A percentile compares a stretch with the other conserved stretches of the same genome.
phyloP scores from a whole-genome alignment of 371 early-diverging fungal species.

The Mortierella polycephala region DNA sequence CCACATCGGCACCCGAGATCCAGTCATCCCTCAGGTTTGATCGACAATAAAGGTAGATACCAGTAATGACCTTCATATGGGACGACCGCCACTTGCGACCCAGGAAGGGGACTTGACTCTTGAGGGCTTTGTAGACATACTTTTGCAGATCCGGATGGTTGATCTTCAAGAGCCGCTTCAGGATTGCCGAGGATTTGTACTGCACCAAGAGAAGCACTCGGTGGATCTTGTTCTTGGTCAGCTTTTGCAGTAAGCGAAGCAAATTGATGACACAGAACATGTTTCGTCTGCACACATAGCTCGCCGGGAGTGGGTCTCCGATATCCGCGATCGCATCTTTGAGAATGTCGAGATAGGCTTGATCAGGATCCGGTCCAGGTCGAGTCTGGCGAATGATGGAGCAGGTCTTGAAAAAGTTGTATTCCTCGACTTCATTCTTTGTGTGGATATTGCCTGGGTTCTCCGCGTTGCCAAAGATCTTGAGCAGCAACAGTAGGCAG shows the following conservation, averaged over 20 bases:
- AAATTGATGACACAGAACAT: constrained; percentile 82
- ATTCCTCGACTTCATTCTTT: constrained; percentile 70
- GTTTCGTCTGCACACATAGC: constrained; percentile 63
- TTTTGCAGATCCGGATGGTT: constrained; percentile 73
- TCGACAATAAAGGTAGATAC: constrained; percentile 76
- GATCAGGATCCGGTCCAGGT: constrained; percentile 13
- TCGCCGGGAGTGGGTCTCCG: constrained; percentile 47
- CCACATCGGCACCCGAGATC: constrained; percentile 74
- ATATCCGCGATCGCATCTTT: constrained; percentile 21
- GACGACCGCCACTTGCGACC: constrained; percentile 87
- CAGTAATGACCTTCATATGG: constrained; percentile 86
- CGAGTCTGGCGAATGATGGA: constrained; percentile 22
- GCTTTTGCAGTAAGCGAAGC: constrained; percentile 81
- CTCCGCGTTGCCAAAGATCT: constrained; percentile 84
- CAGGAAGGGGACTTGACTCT: constrained; percentile 81
- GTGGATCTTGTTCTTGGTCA: constrained; percentile 82
- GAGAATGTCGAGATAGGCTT: constrained; percentile 19
- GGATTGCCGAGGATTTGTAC: constrained; percentile 84
- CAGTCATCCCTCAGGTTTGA: constrained; percentile 80
- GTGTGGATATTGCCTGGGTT: constrained; percentile 62
- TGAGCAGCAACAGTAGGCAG: constrained; percentile 81
- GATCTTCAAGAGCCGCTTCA: constrained; percentile 81
- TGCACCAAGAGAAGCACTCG: constrained; percentile 83
- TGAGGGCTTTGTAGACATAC: constrained; percentile 83
- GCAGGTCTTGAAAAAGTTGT: constrained; percentile 56